Conservation (phyloP, 805 yeast species). For the Tetrapisispora namnaoensis region DNA sequence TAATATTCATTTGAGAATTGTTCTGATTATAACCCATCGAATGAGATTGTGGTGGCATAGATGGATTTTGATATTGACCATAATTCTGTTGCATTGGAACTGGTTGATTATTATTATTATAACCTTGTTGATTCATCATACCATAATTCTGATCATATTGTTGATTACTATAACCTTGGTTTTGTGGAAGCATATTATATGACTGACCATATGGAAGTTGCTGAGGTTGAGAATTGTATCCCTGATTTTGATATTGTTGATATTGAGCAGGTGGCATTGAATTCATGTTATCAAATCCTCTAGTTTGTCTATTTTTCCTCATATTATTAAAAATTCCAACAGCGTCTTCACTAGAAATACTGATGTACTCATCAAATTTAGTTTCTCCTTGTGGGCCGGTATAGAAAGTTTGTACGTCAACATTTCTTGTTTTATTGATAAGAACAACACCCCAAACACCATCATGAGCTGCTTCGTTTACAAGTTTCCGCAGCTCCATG, state of each 20-base stretch:
- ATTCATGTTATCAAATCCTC: constrained; percentile 6
- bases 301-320: constrained; percentile 15
- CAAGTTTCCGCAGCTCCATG: constrained; percentile 36
- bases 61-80: constrained; percentile 13
- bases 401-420: constrained; percentile 69
- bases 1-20: constrained; percentile 10
- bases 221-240: constrained; percentile 4
- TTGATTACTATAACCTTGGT: constrained; percentile 11
- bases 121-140: constrained; percentile 11
- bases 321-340: constrained; percentile 32
- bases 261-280: constrained; percentile 1
- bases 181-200: constrained; percentile 11
- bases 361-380: constrained; percentile 73
- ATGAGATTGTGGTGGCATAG: constrained; percentile 12
- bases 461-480: constrained; percentile 70
- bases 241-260: constrained; percentile 7
- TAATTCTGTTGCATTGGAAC: constrained; percentile 19
- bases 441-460: constrained; percentile 68
- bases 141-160: constrained; percentile 10
- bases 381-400: constrained; percentile 60
- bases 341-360: constrained; percentile 57
- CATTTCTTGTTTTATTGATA: constrained; percentile 42
- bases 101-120: constrained; percentile 10
- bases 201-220: constrained; percentile 13
- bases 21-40: constrained; percentile 10